Base-by-base conservation (phyloP, 306 rosid species). In the Sicyos baderoa region DNA sequence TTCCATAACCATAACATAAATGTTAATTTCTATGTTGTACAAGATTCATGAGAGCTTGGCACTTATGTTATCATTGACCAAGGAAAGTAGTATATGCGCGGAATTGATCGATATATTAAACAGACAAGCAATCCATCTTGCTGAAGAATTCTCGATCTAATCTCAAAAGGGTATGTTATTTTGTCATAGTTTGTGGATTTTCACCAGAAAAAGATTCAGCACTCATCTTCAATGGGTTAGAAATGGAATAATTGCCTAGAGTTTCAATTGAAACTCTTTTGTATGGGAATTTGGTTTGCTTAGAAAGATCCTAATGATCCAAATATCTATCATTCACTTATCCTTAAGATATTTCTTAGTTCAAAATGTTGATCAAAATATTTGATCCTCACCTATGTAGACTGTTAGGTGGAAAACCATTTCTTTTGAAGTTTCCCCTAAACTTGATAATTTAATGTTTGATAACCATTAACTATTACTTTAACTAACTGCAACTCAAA, bases 121-220 rank as follows among this genome's bases (percentile, higher is more conserved):
- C 45, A 40, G 45, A 40, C 12, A 15, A 56, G 62, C 29, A 56
- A 56, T 56, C 17, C 62, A 14, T 56, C 40, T 23, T 22, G 61
- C 62, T 25, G 15, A 56, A 12, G 15, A 56, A 56, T 23, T 23
- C 4, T 29, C 27, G 44, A 58, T 58, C 44, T 13, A 58, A 58
- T 58, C 64, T 27, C 19, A 27, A 58, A 57, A 25, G 64, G 40
- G 64, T 57, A 57, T 57, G 64, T 25, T 10, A 14, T 57, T 23
- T 6, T 23, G 40, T 25, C 63, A 25, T n/a, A 14, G 44, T 23
- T 27, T 58, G 44, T 58, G 65, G 65, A 58, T 58, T 58, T 58
- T 21, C 29, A 58, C 65, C 65, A 58, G 65, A 58, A 25, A 58
- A 15, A 27, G 19, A 29, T 58, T 6, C 10, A 27, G 27, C 44